phyloP scores from a whole-genome alignment of 805 yeast species.

The Nakazawaea peltata region DNA sequence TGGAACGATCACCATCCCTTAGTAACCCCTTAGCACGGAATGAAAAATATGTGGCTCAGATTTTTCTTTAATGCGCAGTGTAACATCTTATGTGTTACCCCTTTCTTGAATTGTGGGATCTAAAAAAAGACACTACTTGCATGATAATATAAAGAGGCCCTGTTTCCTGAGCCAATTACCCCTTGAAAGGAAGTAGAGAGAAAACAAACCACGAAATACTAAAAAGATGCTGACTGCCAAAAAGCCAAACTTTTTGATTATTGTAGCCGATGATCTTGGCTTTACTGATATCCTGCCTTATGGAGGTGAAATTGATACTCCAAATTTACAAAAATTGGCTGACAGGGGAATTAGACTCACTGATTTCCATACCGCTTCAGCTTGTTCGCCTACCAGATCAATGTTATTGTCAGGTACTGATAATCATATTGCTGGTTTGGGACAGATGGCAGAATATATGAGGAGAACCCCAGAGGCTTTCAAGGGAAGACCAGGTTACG shows the following conservation, averaged over 20 bases:
- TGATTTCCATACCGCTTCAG: conserved; percentile 56
- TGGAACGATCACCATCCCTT: no score
- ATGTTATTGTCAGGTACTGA: conserved; percentile 56
- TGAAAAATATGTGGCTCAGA: no score
- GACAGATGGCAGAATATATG: conserved; percentile 47
- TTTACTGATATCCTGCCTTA: conserved; percentile 46
- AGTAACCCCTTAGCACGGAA: no score
- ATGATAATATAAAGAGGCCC: no score
- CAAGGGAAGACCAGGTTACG: conserved; percentile 43
- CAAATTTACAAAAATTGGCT: conserved; percentile 38
- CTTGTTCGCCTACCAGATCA: conserved; percentile 59
- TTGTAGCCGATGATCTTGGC: conserved; percentile 57
- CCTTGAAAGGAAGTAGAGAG: no score
- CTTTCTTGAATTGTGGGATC: no score
- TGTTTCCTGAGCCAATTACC: no score
- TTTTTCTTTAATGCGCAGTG: no score
- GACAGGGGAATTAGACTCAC: conserved; percentile 39
- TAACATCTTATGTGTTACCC: no score
- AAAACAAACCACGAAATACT: no score
- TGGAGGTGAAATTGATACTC: conserved; percentile 54
- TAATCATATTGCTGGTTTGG: conserved; percentile 52
- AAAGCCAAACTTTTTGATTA: conserved; percentile 44
- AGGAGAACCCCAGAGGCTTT: conserved; percentile 28
- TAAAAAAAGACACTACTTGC: no score
- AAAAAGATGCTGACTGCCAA: no score